Base-by-base conservation (phyloP, 371 early-diverging fungal species). In the Choanephora cucurbitarum region DNA sequence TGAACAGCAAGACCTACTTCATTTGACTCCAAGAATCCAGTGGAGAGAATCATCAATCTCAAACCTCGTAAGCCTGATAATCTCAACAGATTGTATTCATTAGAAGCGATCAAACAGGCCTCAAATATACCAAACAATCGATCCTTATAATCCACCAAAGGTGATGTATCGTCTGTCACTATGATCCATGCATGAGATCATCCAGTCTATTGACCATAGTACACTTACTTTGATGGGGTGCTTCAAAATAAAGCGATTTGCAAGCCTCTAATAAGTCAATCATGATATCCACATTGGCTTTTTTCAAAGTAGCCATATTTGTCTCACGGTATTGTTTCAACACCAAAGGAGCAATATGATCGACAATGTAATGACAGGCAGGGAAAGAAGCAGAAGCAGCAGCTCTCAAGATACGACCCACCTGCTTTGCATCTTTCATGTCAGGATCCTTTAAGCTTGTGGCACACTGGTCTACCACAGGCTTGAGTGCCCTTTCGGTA, bases 51-150 rank as follows among this genome's bases (percentile, higher is more conserved):
- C 81, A 91, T 81, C 11, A 80, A 69, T 43, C 83, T 77, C 24
- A 91, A 75, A 4, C 91, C 91, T 47, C 79, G 80, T 10, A 90
- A 62, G 5, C 90, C 89, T 17, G 82, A 78, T 15, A 86, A 66
- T 32, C 90, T 78, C 46, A 90, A 61, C 7, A 83, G 77, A 52
- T 82, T 87, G 62, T 91, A 88, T 72, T 91, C 91, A 59, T 90
- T 88, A 17, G 83, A 81, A 1, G 80, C 71, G 22, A 71, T 64
- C 28, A 85, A 56, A 0, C 85, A 80, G 19, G 78, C 64, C 21
- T 81, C 81, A 66, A 86, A 91, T 10, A 87, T 67, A 37, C 75
- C 82, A 56, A 88, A 84, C 48, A 88, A 76, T 9, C 82, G 73
- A 58, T 89, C 88, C 60, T 90, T 90, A 60, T 77, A 86, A 0